Evolutionary conservation across 352 stramenopile species (phyloP).

Genomic region (Phytophthora vignae): DNA sequence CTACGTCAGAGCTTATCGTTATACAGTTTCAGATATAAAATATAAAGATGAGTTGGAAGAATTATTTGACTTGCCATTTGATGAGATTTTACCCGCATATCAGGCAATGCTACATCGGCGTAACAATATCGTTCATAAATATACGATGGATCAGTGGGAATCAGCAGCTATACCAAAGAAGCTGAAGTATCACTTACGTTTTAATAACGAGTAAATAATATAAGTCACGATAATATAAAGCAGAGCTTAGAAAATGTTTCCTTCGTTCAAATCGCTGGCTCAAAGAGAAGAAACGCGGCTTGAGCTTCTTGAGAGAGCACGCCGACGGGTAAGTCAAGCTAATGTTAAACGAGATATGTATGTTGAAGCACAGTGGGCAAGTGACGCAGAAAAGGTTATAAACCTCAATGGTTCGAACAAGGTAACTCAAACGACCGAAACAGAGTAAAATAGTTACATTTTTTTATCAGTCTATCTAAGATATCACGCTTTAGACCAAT

Average conservation of each 20-base stretch:
- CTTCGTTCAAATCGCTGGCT: constrained; percentile 5
- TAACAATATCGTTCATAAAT: too few relatives aligned
- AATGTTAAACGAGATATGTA: constrained; percentile 5
- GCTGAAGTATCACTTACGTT: background rate
- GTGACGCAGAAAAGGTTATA: background rate
- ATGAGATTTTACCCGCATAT: too few relatives aligned
- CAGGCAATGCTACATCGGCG: too few relatives aligned
- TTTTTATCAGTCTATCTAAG: background rate
- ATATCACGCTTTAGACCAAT: background rate
- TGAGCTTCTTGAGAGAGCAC: background rate
- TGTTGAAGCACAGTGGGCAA: background rate
- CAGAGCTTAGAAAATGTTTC: constrained; percentile 8
- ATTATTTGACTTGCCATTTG: constrained; percentile 7
- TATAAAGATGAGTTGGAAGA: background rate
- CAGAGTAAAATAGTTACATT: background rate
- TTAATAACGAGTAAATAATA: too few relatives aligned
- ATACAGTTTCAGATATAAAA: too few relatives aligned
- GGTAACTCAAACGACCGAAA: background rate
- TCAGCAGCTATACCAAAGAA: background rate
- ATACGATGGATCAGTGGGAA: background rate
- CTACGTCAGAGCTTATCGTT: too few relatives aligned
- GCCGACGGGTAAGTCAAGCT: background rate
- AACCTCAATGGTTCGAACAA: background rate
- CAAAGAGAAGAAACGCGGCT: constrained; percentile 1
- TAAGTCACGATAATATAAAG: background rate